These are phyloP conservation scores for Zelopaecilomyces penicillatus DNA, from an alignment of 2,329 filamentous ascomycete species.

Conservation along the genomic window DNA sequence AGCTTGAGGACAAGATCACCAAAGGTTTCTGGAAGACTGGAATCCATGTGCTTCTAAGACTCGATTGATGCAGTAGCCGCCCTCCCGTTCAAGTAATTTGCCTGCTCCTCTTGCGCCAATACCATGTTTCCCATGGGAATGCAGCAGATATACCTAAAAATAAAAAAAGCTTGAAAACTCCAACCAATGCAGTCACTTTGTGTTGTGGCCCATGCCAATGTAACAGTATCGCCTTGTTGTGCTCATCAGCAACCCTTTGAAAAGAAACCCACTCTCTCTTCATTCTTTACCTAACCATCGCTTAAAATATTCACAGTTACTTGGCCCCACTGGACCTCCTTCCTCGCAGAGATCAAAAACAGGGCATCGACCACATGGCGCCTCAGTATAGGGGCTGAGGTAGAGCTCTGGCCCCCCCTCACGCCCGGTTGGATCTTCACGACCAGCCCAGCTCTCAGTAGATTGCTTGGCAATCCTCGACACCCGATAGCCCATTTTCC, in stretches of 20 bases:
- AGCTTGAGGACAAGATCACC: too few species aligned
- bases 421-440: conserved; percentile 27
- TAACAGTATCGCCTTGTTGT: too few species aligned
- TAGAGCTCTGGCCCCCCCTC: conserved; percentile 34
- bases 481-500: conserved; percentile 44
- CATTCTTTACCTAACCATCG: conserved; percentile 58
- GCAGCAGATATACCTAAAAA: conserved; percentile 2
- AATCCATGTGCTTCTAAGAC: too few species aligned
- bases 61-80: too few species aligned
- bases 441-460: conserved; percentile 31
- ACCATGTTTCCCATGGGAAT: not conserved
- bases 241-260: too few species aligned
- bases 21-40: too few species aligned
- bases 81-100: not conserved
- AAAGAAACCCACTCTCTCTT: not conserved
- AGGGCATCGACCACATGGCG: conserved; percentile 84
- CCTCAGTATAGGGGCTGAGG: conserved; percentile 73
- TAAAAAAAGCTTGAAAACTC: conserved; percentile 9
- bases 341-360: conserved; percentile 90
- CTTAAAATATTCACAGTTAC: conserved; percentile 85
- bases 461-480: conserved; percentile 40
- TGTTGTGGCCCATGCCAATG: too few species aligned
- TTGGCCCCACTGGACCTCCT: conserved; percentile 80
- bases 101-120: conserved; percentile 2
- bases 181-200: conserved; percentile 10